Evolutionary conservation across 805 yeast species (phyloP).

Genomic region (Brettanomyces sp.): DNA sequence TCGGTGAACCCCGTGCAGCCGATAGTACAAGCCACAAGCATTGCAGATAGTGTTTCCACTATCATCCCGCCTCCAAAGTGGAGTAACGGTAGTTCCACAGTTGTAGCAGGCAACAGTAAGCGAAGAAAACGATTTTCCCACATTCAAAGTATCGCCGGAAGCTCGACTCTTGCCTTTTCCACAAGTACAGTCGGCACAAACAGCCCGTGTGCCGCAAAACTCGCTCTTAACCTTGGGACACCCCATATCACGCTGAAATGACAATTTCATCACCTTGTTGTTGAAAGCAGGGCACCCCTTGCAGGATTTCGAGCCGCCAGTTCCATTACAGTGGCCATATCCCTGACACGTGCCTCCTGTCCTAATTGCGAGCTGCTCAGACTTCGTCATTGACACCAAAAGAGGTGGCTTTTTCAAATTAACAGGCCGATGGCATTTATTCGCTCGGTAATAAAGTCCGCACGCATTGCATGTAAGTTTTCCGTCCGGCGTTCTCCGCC

Average conservation of each 20-base stretch:
- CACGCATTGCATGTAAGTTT: slow-evolving; percentile 51
- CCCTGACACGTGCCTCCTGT: slow-evolving; percentile 56
- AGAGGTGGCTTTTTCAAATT: slow-evolving; percentile 52
- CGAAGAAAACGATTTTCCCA: background rate
- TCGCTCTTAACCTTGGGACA: too few species aligned
- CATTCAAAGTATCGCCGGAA: background rate
- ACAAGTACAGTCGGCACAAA: background rate
- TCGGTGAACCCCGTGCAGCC: slow-evolving; percentile 61
- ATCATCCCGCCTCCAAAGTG: slow-evolving; percentile 81
- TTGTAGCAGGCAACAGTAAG: slow-evolving; percentile 71
- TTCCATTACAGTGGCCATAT: slow-evolving; percentile 77
- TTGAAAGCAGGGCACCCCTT: slow-evolving; percentile 78
- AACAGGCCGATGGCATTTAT: slow-evolving; percentile 57
- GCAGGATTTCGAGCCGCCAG: slow-evolving; percentile 77
- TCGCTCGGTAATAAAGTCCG: slow-evolving; percentile 46
- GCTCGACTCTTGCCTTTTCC: background rate
- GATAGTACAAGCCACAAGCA: slow-evolving; percentile 86
- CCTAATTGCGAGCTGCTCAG: slow-evolving; percentile 10
- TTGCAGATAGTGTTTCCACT: slow-evolving; percentile 80
- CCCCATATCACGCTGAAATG: background rate
- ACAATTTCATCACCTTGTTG: slow-evolving; percentile 37
- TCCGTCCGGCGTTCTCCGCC: slow-evolving; percentile 53
- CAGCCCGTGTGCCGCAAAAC: too few species aligned
- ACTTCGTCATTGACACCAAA: slow-evolving; percentile 31
- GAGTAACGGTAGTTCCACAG: slow-evolving; percentile 80